phyloP scores from a whole-genome alignment of 768 basidiomycete species.

The Termitomyces sp. region DNA sequence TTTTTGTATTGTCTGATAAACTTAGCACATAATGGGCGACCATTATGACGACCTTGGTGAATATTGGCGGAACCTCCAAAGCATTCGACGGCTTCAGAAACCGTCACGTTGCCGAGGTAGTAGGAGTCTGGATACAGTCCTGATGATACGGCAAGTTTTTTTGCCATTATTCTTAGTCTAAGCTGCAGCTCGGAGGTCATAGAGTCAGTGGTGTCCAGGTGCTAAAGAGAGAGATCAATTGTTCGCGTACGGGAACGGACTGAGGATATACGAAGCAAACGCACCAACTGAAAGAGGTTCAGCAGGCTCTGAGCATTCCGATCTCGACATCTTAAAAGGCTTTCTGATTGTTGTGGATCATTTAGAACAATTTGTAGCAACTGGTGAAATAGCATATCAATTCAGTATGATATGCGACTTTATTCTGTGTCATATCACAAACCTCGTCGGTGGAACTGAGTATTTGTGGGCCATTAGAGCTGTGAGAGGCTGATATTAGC shows the following conservation, averaged over 20 bases:
- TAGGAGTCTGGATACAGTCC: not conserved
- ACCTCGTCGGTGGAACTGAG: not conserved
- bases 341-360: not conserved
- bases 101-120: not conserved
- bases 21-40: not conserved
- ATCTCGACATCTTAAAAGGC: not conserved
- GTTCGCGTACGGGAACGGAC: not conserved
- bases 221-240: not conserved
- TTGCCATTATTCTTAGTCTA: not conserved
- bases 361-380: not conserved
- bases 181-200: not conserved
- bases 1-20: not conserved
- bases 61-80: conserved; percentile 5
- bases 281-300: not conserved
- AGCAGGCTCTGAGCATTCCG: not conserved
- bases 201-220: not conserved
- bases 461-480: not conserved
- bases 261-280: not conserved
- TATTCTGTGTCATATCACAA: not conserved
- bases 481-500: not conserved
- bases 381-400: not conserved
- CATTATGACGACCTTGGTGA: not conserved
- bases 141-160: not conserved
- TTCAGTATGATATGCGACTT: too few species aligned
- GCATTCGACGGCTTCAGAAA: not conserved